A percentile compares a stretch with the other conserved stretches of the same genome.
These are phyloP conservation scores for Trichoderma sp. DNA, from an alignment of 2,329 filamentous ascomycete genomes.

Conservation along the genomic window DNA sequence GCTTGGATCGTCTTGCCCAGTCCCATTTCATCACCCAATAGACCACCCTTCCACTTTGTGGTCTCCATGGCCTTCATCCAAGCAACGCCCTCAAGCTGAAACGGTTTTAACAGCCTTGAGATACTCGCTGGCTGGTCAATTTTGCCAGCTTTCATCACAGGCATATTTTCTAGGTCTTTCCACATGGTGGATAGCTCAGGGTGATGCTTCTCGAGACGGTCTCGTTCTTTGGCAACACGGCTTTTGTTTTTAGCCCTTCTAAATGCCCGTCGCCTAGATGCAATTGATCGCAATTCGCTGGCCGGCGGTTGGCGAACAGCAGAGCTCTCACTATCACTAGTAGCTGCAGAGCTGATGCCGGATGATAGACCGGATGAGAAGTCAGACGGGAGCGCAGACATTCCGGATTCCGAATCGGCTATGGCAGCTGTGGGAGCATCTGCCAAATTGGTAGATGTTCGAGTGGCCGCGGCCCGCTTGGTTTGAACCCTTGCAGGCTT, in stretches of 20 bases:
- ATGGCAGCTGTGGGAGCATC: neutral
- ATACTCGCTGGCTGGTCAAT: slow-evolving; percentile 65
- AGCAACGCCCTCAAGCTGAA: slow-evolving; percentile 88
- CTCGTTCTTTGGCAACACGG: slow-evolving; percentile 52
- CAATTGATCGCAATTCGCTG: neutral
- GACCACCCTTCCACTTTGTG: slow-evolving; percentile 80
- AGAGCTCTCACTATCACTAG: slow-evolving; percentile 30
- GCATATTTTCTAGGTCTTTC: slow-evolving; percentile 68
- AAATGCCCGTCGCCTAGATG: slow-evolving; percentile 38
- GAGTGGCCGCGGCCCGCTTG: neutral
- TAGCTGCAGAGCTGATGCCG: slow-evolving; percentile 17
- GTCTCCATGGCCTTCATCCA: slow-evolving; percentile 95
- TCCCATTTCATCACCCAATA: slow-evolving; percentile 97
- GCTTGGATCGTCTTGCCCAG: slow-evolving; percentile 99
- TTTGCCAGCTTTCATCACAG: slow-evolving; percentile 60
- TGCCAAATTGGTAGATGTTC: neutral
- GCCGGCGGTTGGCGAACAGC: neutral
- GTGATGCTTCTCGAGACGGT: slow-evolving; percentile 72
- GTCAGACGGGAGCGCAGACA: neutral
- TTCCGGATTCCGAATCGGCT: neutral
- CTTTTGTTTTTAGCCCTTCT: slow-evolving; percentile 29
- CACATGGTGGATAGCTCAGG: slow-evolving; percentile 84
- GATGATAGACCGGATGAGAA: neutral
- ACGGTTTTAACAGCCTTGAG: slow-evolving; percentile 81
- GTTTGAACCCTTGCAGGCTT: neutral